Conservation (phyloP, 1,284 basidiomycete genomes). For the Heliocybe sulcata region DNA sequence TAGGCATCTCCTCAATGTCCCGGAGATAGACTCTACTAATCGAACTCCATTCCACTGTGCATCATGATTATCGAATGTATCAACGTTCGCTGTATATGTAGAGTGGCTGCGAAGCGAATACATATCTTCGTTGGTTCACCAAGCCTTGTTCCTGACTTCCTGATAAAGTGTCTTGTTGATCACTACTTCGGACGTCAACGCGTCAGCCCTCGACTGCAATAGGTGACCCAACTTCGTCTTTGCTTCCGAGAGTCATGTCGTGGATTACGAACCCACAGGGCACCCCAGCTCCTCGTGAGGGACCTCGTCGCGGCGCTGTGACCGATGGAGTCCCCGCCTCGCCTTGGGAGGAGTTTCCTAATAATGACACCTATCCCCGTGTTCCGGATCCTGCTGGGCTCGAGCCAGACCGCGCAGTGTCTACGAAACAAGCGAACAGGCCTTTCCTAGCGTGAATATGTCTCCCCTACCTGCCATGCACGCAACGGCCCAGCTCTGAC, state of each 20-base stretch:
- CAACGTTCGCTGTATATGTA: conserved; percentile 3
- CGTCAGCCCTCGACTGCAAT: neutral
- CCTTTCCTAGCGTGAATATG: conserved; percentile 72
- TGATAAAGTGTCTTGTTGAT: neutral
- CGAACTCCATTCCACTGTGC: conserved; percentile 2
- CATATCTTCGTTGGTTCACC: neutral
- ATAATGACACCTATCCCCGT: conserved; percentile 30
- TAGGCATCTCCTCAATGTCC: neutral
- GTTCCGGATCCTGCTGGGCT: conserved; percentile 41
- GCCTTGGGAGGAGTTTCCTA: conserved; percentile 19
- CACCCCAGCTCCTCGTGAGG: conserved; percentile 16
- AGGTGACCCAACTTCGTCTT: too few relatives aligned
- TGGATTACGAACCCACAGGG: conserved; percentile 46
- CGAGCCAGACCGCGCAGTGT: conserved; percentile 56
- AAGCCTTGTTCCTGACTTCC: neutral
- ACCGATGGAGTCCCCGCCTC: conserved; percentile 13
- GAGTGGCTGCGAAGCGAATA: neutral
- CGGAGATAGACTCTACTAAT: conserved; percentile 1
- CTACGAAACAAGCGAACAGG: conserved; percentile 70
- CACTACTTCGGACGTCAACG: neutral
- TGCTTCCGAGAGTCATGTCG: conserved; percentile 28
- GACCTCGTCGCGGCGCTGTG: conserved; percentile 9
- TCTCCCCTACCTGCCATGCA: neutral
- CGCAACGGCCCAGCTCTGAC: neutral
- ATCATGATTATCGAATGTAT: conserved; percentile 2